These are phyloP conservation scores for Fusarium robinianum DNA, from an alignment of 2,329 filamentous ascomycete species.

Conservation along the genomic window DNA sequence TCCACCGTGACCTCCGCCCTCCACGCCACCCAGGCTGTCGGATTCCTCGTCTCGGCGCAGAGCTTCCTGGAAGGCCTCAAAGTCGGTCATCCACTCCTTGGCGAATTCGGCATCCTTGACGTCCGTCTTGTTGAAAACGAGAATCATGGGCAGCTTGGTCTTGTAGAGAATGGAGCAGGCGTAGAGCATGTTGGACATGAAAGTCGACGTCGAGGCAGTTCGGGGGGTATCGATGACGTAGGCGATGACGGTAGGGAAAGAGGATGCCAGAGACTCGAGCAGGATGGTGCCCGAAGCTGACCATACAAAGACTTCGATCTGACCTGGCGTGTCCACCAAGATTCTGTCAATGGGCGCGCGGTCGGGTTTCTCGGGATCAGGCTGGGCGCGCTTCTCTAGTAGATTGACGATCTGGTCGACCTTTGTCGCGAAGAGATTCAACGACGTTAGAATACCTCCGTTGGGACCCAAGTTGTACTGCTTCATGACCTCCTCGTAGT, in stretches of 20 bases:
- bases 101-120: constrained; percentile 89
- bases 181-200: constrained; percentile 99
- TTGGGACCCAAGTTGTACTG: constrained; percentile 98
- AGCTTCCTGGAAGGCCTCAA: constrained; percentile 91
- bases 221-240: constrained; percentile 98
- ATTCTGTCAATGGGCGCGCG: constrained; percentile 77
- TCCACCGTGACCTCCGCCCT: constrained; percentile 70
- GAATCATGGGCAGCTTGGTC: constrained; percentile 96
- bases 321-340: constrained; percentile 91
- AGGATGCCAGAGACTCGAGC: constrained; percentile 87
- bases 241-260: constrained; percentile 94
- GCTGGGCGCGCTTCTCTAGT: constrained; percentile 82
- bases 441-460: constrained; percentile 90
- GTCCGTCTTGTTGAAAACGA: constrained; percentile 99
- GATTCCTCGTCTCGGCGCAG: constrained; percentile 78
- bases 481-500: constrained; percentile 99
- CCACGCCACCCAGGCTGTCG: constrained; percentile 74
- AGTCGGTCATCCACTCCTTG: constrained; percentile 99
- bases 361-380: constrained; percentile 62
- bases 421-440: constrained; percentile 97
- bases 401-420: constrained; percentile 92
- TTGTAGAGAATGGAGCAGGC: constrained; percentile 99
- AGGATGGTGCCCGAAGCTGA: constrained; percentile 93
- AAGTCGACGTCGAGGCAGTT: constrained; percentile 89
- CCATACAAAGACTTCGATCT: constrained; percentile 99